Conservation (phyloP, 805 yeast species). For the Barnettozyma sucrosica region DNA sequence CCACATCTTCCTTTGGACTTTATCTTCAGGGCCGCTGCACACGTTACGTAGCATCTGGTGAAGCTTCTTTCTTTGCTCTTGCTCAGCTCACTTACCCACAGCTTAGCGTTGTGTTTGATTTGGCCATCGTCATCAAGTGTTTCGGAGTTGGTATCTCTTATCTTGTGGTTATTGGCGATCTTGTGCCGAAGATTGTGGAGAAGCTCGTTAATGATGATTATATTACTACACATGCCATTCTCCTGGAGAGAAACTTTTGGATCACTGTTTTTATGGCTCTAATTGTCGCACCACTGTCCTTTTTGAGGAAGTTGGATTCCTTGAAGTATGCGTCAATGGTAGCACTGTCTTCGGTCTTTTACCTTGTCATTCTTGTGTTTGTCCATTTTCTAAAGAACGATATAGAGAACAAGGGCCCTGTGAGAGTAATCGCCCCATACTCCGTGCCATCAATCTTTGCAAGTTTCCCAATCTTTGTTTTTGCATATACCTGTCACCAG, state of each 20-base stretch:
- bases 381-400: slow-evolving; percentile 62
- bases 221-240: slow-evolving; percentile 16
- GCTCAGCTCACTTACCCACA: slow-evolving; percentile 58
- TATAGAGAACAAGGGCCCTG: slow-evolving; percentile 45
- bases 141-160: slow-evolving; percentile 68
- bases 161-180: slow-evolving; percentile 63
- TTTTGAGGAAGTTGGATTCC: slow-evolving; percentile 70
- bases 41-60: slow-evolving; percentile 44
- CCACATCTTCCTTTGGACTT: slow-evolving; percentile 63
- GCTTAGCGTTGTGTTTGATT: slow-evolving; percentile 54
- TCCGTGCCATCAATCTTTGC: slow-evolving; percentile 47
- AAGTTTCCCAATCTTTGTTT: slow-evolving; percentile 85
- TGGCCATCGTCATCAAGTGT: slow-evolving; percentile 66
- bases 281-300: slow-evolving; percentile 50
- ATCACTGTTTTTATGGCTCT: slow-evolving; percentile 49
- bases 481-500: slow-evolving; percentile 95
- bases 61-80: slow-evolving; percentile 60
- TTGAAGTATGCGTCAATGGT: slow-evolving; percentile 79
- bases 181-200: slow-evolving; percentile 54
- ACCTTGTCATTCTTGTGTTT: slow-evolving; percentile 67
- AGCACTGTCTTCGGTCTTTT: slow-evolving; percentile 76
- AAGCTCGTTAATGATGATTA: slow-evolving; percentile 21
- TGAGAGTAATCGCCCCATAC: slow-evolving; percentile 43
- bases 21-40: slow-evolving; percentile 56
- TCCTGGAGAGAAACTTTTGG: slow-evolving; percentile 50